Evolutionary conservation across 805 yeast species (phyloP), one percentile per base, ranked within the genome.

Genomic region (Ogataea siamensis): DNA sequence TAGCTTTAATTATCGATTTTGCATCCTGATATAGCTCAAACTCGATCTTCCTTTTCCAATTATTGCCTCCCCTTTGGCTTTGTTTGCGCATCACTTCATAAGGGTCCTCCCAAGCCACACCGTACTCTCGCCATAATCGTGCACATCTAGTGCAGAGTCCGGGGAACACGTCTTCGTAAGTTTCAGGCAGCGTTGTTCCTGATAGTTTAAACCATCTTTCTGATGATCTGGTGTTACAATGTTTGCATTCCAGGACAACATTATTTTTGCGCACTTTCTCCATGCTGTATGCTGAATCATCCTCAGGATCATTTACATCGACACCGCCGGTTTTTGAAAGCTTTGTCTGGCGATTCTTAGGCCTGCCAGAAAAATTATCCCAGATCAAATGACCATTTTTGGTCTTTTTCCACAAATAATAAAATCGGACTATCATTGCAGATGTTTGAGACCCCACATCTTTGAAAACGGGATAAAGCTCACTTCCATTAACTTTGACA

Each of bases 331-430:
- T 71, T 35, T 47, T 62, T 15, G 54, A 43, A 30, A 42, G 50
- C 45, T 74, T 78, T 24, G 40, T 46, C 23, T 67, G 43, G 49
- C 78, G 75, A 55, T 83, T 83, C 48, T 78, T 78, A 27, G 70
- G 60, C 35, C 95, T 63, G 1, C 93, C 94, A 28, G 78, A 80
- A 54, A 64, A 86, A 53, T 81, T 79, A 23, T 87, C 95, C 95
- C 97, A 86, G 12, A 87, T 83, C 28, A 58, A 55, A 45, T 74
- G 79, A 0, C 97, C 97, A 29, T 70, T 70, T 20, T 73, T 66
- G 0, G 95, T 83, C 58, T 89, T 89, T 61, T 89, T 89, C 98
- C 98, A 91, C 37, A 87, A 64, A 53, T 91, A 91, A 54, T 87
- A 91, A 57, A 72, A 88, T 40, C 97, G 64, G 2, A 91, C 98